phyloP scores from a whole-genome alignment of 1,139 yeast species.

The Protomyces macrosporus region DNA sequence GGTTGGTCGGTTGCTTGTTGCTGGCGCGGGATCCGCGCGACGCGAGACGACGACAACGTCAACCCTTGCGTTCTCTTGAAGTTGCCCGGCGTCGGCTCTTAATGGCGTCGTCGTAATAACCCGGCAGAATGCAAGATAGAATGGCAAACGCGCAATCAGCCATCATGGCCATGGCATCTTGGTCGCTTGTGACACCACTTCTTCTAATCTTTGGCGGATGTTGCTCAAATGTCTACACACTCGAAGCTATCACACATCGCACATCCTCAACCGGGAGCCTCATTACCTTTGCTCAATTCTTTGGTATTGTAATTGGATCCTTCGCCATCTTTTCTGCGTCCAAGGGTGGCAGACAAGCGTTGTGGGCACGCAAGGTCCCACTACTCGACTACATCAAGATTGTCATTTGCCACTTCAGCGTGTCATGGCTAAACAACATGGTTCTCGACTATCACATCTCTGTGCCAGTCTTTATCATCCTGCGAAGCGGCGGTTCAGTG shows the following conservation, averaged over 20 bases:
- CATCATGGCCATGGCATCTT: slow-evolving; percentile 35
- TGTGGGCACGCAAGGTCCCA: slow-evolving; percentile 46
- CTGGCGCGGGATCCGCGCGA: background rate
- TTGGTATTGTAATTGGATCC: slow-evolving; percentile 50
- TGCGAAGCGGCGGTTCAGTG: slow-evolving; percentile 62
- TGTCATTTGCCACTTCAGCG: slow-evolving; percentile 50
- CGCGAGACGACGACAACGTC: background rate
- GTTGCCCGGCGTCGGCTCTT: no score
- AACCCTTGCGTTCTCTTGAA: no score
- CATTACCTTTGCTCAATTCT: slow-evolving; percentile 58
- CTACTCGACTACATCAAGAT: slow-evolving; percentile 47
- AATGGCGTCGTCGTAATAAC: background rate
- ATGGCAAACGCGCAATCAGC: slow-evolving; percentile 29
- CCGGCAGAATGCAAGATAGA: background rate
- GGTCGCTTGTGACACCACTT: slow-evolving; percentile 4
- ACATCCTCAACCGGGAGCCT: slow-evolving; percentile 35
- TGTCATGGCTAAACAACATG: slow-evolving; percentile 54
- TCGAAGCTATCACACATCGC: slow-evolving; percentile 49
- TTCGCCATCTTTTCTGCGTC: slow-evolving; percentile 41
- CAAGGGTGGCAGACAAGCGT: slow-evolving; percentile 34
- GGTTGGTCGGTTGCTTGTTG: background rate
- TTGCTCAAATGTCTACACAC: slow-evolving; percentile 60
- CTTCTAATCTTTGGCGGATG: slow-evolving; percentile 62
- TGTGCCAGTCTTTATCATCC: slow-evolving; percentile 62
- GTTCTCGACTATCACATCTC: slow-evolving; percentile 57